Evolutionary conservation across 176 grass and related monocot species (phyloP), one percentile per base, ranked within the genome.

Genomic region (Thinopyrum elongatum): DNA sequence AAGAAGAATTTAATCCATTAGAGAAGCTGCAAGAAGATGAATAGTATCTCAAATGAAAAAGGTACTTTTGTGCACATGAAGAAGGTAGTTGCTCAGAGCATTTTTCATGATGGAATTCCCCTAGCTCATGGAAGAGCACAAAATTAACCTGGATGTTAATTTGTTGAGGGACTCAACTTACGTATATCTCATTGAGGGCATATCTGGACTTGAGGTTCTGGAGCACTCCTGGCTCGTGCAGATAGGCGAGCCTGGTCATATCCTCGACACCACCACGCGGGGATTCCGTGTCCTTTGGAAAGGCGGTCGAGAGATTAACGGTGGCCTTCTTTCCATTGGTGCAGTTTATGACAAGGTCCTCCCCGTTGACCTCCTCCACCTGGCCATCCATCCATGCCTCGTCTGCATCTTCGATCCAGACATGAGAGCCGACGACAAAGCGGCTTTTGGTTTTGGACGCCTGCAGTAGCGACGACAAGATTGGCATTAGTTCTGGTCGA

Each of bases 371-470:
- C 75, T 89, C 88, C 27, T 92, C 86, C 28, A 98, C 89, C 59
- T 92, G 65, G 10, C 96, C 96, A 78, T 98, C 93, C 79, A 95
- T 94, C 96, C 96, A 98, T 72, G 96, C 91, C 86, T 89, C 93
- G 76, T 91, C 91, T 81, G 88, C 79, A 70, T 98, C 93, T 78
- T 95, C 93, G 1, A 86, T 80, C 96, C 96, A 98, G 55, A 98
- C 93, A 77, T 89, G 90, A 71, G 96, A 98, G n/a, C 93, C 96
- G 38, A 92, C 90, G 22, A 83, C 74, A 67, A 98, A 85, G 80
- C 87, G 91, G 65, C 34, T 70, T 82, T 94, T 87, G 75, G 80
- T 65, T 82, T 94, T 87, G 75, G 80, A 90, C 39, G 87, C 91
- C 95, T 98, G 69, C 73, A 86, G 49, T 3, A 86, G 34, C 1